Evolutionary conservation across 768 basidiomycete species (phyloP).

Genomic region (Symmetrospora coprosmae): DNA sequence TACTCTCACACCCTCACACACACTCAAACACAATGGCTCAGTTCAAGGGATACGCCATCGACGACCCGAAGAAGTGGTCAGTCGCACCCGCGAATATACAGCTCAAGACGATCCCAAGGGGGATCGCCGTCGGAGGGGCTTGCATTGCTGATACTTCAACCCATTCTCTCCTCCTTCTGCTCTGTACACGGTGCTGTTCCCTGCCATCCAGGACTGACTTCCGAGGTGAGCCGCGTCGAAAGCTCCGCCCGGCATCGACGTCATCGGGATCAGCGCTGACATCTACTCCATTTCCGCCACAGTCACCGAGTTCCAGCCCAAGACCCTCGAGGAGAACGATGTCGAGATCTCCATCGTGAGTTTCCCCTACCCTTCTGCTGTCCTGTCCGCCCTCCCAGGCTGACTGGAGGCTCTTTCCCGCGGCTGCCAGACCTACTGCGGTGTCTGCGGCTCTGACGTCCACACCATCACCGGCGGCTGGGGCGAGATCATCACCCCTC

Average conservation of each 20-base stretch:
- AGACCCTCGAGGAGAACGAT: constrained; percentile 26
- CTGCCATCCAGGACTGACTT: no score
- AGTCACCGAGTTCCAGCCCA: constrained; percentile 28
- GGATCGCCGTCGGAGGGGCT: no score
- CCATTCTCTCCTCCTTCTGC: not conserved
- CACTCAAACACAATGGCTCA: not conserved
- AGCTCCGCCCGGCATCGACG: not conserved
- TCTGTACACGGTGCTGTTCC: no score
- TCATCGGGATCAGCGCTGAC: not conserved
- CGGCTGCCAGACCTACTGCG: constrained; percentile 28
- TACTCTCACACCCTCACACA: not conserved
- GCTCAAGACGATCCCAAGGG: no score
- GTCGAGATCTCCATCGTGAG: constrained; percentile 30
- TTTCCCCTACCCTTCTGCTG: no score
- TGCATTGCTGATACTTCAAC: no score
- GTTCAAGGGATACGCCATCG: constrained; percentile 30
- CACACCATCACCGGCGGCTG: constrained; percentile 32
- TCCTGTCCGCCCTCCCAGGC: no score
- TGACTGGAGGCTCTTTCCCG: no score
- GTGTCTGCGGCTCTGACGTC: constrained; percentile 27
- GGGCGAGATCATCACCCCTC: constrained; percentile 25
- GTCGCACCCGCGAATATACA: no score
- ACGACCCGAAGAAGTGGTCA: constrained; percentile 23
- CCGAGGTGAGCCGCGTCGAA: no score
- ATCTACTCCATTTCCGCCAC: constrained; percentile 3